phyloP scores from a whole-genome alignment of 768 basidiomycete genomes.

The Boletus rubescentipes region DNA sequence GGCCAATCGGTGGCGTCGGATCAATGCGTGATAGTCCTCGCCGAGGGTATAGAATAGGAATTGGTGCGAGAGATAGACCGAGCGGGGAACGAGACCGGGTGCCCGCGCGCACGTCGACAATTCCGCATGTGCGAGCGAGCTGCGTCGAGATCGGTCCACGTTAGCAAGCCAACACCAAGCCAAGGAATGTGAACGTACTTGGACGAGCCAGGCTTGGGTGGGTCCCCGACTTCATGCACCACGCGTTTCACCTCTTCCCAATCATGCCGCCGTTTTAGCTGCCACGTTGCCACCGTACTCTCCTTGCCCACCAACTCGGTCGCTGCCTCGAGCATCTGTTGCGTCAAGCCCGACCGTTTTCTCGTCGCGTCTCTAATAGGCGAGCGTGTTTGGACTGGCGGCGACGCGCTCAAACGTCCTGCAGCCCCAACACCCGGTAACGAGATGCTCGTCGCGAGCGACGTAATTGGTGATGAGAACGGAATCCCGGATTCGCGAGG shows the following conservation, averaged over 20 bases:
- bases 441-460: constrained; percentile 57
- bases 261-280: constrained; percentile 48
- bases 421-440: constrained; percentile 53
- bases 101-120: constrained; percentile 70
- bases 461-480: constrained; percentile 28
- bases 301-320: constrained; percentile 39
- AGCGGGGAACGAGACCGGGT: constrained; percentile 59
- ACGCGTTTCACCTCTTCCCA: constrained; percentile 53
- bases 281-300: constrained; percentile 62
- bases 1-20: constrained; percentile 61
- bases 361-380: constrained; percentile 25
- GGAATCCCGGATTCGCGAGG: constrained; percentile 22
- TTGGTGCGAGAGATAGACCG: constrained; percentile 83
- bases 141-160: not conserved
- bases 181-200: constrained; percentile 11
- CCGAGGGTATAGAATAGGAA: constrained; percentile 77
- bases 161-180: not conserved
- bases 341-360: constrained; percentile 34
- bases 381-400: constrained; percentile 20
- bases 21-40: constrained; percentile 79
- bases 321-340: constrained; percentile 35
- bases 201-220: constrained; percentile 4
- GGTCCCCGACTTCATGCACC: constrained; percentile 5
- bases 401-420: constrained; percentile 35
- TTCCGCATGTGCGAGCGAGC: constrained; percentile 75